Percentiles rank a stretch among this genome's conserved stretches.
Evolutionary conservation across 2,329 filamentous ascomycete genomes (phyloP).

Genomic region (Trichoderma simmonsii): DNA sequence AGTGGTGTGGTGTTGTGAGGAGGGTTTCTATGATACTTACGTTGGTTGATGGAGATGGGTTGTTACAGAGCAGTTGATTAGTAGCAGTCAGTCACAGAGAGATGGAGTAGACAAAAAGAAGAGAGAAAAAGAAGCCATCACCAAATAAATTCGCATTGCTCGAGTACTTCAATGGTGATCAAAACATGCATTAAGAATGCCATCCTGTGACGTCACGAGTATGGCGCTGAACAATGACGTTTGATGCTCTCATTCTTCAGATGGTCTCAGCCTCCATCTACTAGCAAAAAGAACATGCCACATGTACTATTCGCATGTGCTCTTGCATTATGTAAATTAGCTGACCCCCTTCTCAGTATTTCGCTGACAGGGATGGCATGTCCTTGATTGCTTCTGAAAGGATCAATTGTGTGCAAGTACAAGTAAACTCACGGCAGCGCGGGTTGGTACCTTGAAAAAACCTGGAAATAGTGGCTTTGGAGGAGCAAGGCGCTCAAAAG

Average conservation of each 20-base stretch:
- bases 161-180: neutral
- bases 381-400: neutral
- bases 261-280: neutral
- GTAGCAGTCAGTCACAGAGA: neutral
- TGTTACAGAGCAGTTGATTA: neutral
- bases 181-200: neutral
- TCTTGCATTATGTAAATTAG: neutral
- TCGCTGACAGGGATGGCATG: neutral
- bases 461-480: neutral
- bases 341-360: neutral
- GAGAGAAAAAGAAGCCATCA: neutral
- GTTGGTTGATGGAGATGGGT: neutral
- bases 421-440: neutral
- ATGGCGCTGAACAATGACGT: neutral
- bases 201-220: slow-evolving; percentile 6
- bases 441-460: neutral
- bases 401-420: neutral
- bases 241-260: neutral
- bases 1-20: neutral
- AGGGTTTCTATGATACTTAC: neutral
- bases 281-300: no score
- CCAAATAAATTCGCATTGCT: neutral
- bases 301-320: neutral
- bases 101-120: neutral
- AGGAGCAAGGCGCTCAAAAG: neutral